Evolutionary conservation across 1,284 basidiomycete genomes (phyloP).

Genomic region (Fomitopsis schrenkii): DNA sequence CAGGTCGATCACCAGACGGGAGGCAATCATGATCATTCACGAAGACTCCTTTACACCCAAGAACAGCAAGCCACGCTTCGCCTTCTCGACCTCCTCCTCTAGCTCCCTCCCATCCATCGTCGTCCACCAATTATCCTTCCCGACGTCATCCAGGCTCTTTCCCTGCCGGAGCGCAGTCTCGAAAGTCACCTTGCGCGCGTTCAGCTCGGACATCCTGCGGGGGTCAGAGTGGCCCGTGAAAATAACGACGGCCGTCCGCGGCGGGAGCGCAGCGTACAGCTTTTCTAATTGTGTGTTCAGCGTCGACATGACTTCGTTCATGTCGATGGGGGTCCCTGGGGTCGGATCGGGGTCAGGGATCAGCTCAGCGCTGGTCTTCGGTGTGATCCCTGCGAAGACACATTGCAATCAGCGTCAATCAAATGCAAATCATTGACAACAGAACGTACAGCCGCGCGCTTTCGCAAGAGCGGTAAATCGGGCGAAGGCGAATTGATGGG

Average conservation of each 20-base stretch:
- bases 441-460: slow-evolving; percentile 68
- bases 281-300: slow-evolving; percentile 60
- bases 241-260: slow-evolving; percentile 77
- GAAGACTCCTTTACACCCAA: slow-evolving; percentile 58
- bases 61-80: slow-evolving; percentile 80
- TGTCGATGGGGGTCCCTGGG: slow-evolving; percentile 17
- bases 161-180: slow-evolving; percentile 65
- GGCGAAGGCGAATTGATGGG: slow-evolving; percentile 80
- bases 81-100: slow-evolving; percentile 74
- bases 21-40: neutral
- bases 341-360: slow-evolving; percentile 11
- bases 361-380: slow-evolving; percentile 38
- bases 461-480: slow-evolving; percentile 77
- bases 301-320: slow-evolving; percentile 34
- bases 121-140: slow-evolving; percentile 59
- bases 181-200: slow-evolving; percentile 65
- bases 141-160: slow-evolving; percentile 44
- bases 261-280: slow-evolving; percentile 67
- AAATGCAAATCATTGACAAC: neutral
- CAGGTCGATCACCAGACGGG: neutral
- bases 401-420: neutral
- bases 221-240: slow-evolving; percentile 89
- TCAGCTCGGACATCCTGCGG: slow-evolving; percentile 67
- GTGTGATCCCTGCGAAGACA: slow-evolving; percentile 49
- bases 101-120: slow-evolving; percentile 71